Percentiles rank a stretch among this genome's conserved stretches.
Evolutionary conservation across 345 rosid species (phyloP).

Genomic region (Rhodomyrtus tomentosa): DNA sequence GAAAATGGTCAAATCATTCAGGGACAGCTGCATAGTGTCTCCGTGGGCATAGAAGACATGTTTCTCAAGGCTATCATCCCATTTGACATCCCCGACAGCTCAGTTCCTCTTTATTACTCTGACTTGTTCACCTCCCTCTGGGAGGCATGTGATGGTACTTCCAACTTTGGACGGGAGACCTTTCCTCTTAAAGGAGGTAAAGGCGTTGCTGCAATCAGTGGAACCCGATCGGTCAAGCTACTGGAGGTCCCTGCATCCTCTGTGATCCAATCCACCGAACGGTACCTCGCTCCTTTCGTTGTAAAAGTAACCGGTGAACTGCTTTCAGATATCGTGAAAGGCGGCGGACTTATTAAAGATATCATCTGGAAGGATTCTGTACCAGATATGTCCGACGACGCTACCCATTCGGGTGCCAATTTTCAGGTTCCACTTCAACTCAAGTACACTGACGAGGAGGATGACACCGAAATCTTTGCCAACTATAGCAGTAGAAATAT

Average conservation of each 20-base stretch:
- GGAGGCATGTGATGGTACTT: slow-evolving; percentile 71
- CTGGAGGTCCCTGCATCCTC: slow-evolving; percentile 61
- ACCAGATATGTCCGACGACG: slow-evolving; percentile 20
- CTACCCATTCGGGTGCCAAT: slow-evolving; percentile 5
- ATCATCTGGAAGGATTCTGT: slow-evolving; percentile 39
- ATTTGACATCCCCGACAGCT: slow-evolving; percentile 33
- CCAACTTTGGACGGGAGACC: slow-evolving; percentile 68
- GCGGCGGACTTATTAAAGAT: slow-evolving; percentile 49
- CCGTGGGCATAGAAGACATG: slow-evolving; percentile 89
- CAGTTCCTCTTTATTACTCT: slow-evolving; percentile 39
- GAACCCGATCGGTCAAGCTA: slow-evolving; percentile 83
- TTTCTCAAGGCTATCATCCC: slow-evolving; percentile 75
- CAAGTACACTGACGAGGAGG: slow-evolving; percentile 52
- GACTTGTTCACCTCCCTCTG: slow-evolving; percentile 67
- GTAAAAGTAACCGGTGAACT: slow-evolving; percentile 68
- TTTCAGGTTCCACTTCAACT: slow-evolving; percentile 47
- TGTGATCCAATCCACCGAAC: slow-evolving; percentile 42
- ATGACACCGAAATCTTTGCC: slow-evolving; percentile 23
- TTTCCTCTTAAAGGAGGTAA: slow-evolving; percentile 70
- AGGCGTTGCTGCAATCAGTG: slow-evolving; percentile 60
- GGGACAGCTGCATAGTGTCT: slow-evolving; percentile 66
- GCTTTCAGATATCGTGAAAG: slow-evolving; percentile 52
- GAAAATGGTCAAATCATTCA: slow-evolving; percentile 70
- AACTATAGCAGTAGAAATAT: slow-evolving; percentile 37
- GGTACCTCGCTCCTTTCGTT: slow-evolving; percentile 54